Percentiles rank a stretch among this genome's conserved stretches.
Evolutionary conservation across 805 yeast genomes (phyloP).

Genomic region (Wickerhamiella hasegawae): DNA sequence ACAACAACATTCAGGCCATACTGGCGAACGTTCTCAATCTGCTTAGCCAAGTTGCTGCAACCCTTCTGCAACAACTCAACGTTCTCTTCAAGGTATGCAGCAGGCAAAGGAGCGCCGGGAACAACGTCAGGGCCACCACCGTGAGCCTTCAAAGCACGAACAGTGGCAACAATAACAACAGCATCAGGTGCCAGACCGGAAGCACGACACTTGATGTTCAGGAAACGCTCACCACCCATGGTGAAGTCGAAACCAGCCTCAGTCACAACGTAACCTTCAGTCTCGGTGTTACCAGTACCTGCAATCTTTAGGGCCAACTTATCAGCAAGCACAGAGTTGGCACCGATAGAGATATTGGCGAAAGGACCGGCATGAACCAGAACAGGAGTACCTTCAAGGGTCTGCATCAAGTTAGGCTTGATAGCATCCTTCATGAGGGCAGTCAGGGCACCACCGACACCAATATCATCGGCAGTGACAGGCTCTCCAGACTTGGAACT

Average conservation of each 20-base stretch:
- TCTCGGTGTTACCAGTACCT: slow-evolving; percentile 34
- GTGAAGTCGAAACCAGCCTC: slow-evolving; percentile 99
- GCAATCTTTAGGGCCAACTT: slow-evolving; percentile 82
- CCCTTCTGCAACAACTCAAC: slow-evolving; percentile 64
- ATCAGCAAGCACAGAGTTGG: slow-evolving; percentile 88
- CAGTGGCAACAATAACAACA: slow-evolving; percentile 89
- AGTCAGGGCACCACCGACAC: slow-evolving; percentile 89
- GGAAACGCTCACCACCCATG: slow-evolving; percentile 97
- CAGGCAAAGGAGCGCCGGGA: slow-evolving; percentile 79
- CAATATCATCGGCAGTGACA: slow-evolving; percentile 85
- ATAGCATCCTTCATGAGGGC: slow-evolving; percentile 91
- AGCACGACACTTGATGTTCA: slow-evolving; percentile 88
- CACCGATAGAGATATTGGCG: slow-evolving; percentile 95
- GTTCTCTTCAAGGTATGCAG: slow-evolving; percentile 66
- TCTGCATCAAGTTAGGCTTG: slow-evolving; percentile 94
- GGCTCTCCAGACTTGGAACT: slow-evolving; percentile 61
- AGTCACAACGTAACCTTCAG: slow-evolving; percentile 74
- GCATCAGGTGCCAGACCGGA: slow-evolving; percentile 80
- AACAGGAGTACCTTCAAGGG: slow-evolving; percentile 94
- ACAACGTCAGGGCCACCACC: slow-evolving; percentile 97
- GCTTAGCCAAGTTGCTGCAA: slow-evolving; percentile 78
- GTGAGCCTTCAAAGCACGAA: slow-evolving; percentile 89
- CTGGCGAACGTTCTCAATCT: slow-evolving; percentile 66
- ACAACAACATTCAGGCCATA: slow-evolving; percentile 89
- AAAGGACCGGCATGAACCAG: slow-evolving; percentile 97